These are phyloP conservation scores for Erythrobasidium hasegawianum DNA, from an alignment of 1,284 basidiomycete genomes.

Conservation along the genomic window DNA sequence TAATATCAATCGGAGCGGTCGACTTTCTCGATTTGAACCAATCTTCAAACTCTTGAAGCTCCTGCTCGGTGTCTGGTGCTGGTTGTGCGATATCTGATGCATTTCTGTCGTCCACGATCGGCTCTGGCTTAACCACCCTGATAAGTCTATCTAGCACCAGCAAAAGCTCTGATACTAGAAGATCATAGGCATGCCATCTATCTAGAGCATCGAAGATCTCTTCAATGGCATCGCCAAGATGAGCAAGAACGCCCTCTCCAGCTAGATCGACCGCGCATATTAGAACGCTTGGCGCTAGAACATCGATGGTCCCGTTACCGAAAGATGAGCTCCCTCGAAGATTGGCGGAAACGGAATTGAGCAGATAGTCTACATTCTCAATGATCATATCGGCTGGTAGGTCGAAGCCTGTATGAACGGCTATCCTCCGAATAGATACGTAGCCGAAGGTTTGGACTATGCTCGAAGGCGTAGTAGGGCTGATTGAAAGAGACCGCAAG, in stretches of 20 bases:
- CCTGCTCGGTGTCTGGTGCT: slow-evolving; percentile 17
- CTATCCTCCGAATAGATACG: slow-evolving; percentile 64
- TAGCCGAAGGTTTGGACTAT: slow-evolving; percentile 67
- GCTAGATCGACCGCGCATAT: slow-evolving; percentile 76
- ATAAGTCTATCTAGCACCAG: slow-evolving; percentile 71
- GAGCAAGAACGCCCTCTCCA: slow-evolving; percentile 74
- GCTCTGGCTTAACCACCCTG: neutral
- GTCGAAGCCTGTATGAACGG: slow-evolving; percentile 70
- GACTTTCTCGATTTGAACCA: slow-evolving; percentile 19
- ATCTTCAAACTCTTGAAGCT: slow-evolving; percentile 15
- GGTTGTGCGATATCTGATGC: slow-evolving; percentile 6
- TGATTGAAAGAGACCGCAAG: slow-evolving; percentile 69
- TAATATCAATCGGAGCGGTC: slow-evolving; percentile 1
- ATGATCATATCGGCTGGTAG: slow-evolving; percentile 76
- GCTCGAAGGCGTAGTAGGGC: slow-evolving; percentile 51
- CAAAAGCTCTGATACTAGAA: slow-evolving; percentile 51
- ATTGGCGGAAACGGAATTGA: slow-evolving; percentile 77
- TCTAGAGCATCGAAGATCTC: slow-evolving; percentile 91
- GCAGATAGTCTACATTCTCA: slow-evolving; percentile 88
- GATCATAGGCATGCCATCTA: slow-evolving; percentile 82
- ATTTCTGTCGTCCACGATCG: neutral
- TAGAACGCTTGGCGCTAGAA: slow-evolving; percentile 59
- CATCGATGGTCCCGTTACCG: slow-evolving; percentile 55
- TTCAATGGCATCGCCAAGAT: slow-evolving; percentile 84
- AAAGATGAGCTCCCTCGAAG: slow-evolving; percentile 62